These are phyloP conservation scores for Rhizophora mangle DNA, from an alignment of 345 rosid genomes.

Conservation along the genomic window DNA sequence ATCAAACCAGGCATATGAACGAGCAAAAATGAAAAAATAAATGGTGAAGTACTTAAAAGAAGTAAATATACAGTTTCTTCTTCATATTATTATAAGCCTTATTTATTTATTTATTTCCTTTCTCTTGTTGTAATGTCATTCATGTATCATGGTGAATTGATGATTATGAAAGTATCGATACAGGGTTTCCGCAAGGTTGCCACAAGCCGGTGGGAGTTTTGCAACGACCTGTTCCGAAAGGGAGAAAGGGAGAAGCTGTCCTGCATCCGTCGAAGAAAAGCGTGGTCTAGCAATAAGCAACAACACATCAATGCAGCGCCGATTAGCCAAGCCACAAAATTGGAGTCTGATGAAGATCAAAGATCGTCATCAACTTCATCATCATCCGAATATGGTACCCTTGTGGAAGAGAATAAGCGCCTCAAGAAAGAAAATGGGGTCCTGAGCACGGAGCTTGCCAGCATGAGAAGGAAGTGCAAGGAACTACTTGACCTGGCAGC, in stretches of 20 bases:
- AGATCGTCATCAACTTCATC: constrained; percentile 64
- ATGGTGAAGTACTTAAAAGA: too few species aligned
- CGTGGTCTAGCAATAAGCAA: constrained; percentile 49
- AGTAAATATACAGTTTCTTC: too few species aligned
- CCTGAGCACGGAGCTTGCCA: constrained; percentile 47
- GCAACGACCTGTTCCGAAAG: constrained; percentile 69
- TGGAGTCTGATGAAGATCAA: constrained; percentile 51
- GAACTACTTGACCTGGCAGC: constrained; percentile 64
- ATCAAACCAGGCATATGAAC: too few species aligned
- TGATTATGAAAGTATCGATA: too few species aligned
- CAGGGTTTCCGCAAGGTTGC: constrained; percentile 81
- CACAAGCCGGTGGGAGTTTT: constrained; percentile 77
- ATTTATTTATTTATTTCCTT: too few species aligned
- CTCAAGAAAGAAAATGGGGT: constrained; percentile 59
- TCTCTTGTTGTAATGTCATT: too few species aligned
- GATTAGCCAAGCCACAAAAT: constrained; percentile 10
- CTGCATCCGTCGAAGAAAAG: constrained; percentile 63
- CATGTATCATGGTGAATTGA: too few species aligned
- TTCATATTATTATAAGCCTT: too few species aligned
- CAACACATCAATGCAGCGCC: constrained; percentile 11
- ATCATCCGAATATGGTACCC: constrained; percentile 37
- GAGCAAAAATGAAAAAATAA: too few species aligned
- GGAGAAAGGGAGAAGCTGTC: constrained; percentile 57
- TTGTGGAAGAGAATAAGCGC: constrained; percentile 64
- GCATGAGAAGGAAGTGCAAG: constrained; percentile 61